phyloP scores from a whole-genome alignment of 78 protist genomes.

The Thecamonas trahens region DNA sequence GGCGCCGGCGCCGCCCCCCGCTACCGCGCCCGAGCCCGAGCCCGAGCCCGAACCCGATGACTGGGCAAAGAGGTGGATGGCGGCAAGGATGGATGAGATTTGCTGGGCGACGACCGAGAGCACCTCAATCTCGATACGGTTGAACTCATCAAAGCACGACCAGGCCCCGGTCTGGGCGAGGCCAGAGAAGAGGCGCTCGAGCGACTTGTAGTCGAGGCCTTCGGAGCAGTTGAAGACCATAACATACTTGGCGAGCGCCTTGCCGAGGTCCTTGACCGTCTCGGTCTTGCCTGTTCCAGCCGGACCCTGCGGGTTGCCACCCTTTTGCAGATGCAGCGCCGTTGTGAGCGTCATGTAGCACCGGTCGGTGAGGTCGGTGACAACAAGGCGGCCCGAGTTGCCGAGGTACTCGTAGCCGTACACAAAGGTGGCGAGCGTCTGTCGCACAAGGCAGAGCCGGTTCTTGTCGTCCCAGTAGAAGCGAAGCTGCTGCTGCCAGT shows the following conservation, averaged over 20 bases:
- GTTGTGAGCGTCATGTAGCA: conserved; percentile 86
- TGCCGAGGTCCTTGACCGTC: conserved; percentile 81
- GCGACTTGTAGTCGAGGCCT: conserved; percentile 55
- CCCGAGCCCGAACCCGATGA: too few species aligned
- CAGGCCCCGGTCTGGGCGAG: conserved; percentile 66
- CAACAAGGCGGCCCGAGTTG: conserved; percentile 69
- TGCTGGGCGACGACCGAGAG: conserved; percentile 83
- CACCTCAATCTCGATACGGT: conserved; percentile 70
- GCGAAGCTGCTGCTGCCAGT: conserved; percentile 73
- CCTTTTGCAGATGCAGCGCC: conserved; percentile 61
- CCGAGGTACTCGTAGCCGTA: conserved; percentile 85
- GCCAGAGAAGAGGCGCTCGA: conserved; percentile 66
- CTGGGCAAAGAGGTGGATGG: too few species aligned
- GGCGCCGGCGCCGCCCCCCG: too few species aligned
- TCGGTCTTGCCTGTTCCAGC: conserved; percentile 92
- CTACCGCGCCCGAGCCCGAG: too few species aligned
- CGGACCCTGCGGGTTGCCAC: conserved; percentile 80
- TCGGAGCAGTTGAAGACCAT: conserved; percentile 80
- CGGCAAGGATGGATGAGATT: conserved; percentile 51
- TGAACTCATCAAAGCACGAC: conserved; percentile 71
- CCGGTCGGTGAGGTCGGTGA: conserved; percentile 84
- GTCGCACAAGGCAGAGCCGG: conserved; percentile 34
- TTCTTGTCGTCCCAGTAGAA: conserved; percentile 51
- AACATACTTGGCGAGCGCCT: conserved; percentile 59
- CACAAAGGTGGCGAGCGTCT: conserved; percentile 30